A percentile compares a stretch with the other conserved stretches of the same genome.
These are phyloP conservation scores for Penicillium sumatraense DNA, from an alignment of 2,329 filamentous ascomycete species.

Conservation along the genomic window DNA sequence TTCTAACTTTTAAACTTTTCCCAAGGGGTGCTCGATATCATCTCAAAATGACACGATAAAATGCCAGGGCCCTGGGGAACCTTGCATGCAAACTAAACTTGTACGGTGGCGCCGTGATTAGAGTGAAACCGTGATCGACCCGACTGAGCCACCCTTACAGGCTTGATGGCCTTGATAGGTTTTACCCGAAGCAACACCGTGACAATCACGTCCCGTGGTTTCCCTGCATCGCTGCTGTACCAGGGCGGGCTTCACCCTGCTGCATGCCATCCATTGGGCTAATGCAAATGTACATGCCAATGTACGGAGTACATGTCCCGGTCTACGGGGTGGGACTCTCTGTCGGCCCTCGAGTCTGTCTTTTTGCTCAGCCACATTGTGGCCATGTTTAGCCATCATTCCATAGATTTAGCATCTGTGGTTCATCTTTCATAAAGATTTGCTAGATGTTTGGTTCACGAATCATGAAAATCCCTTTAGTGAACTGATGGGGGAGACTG, in stretches of 20 bases:
- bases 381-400: neutral
- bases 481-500: neutral
- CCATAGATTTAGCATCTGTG: neutral
- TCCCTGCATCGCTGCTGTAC: neutral
- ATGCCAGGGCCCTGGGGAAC: constrained; percentile 10
- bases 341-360: neutral
- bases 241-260: neutral
- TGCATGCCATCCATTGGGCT: neutral
- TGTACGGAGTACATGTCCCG: neutral
- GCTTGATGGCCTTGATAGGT: neutral
- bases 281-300: neutral
- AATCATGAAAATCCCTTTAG: neutral
- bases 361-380: constrained; percentile 1
- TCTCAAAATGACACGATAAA: neutral
- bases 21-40: neutral
- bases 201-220: neutral
- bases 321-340: neutral
- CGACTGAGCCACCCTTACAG: constrained; percentile 1
- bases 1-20: neutral
- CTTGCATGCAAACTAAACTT: constrained; percentile 12
- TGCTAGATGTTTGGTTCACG: neutral
- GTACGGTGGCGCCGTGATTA: neutral
- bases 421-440: neutral
- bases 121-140: constrained; percentile 6
- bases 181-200: neutral